These are phyloP conservation scores for Excoecaria cochinchinensis DNA, from an alignment of 345 rosid genomes.

Conservation along the genomic window DNA sequence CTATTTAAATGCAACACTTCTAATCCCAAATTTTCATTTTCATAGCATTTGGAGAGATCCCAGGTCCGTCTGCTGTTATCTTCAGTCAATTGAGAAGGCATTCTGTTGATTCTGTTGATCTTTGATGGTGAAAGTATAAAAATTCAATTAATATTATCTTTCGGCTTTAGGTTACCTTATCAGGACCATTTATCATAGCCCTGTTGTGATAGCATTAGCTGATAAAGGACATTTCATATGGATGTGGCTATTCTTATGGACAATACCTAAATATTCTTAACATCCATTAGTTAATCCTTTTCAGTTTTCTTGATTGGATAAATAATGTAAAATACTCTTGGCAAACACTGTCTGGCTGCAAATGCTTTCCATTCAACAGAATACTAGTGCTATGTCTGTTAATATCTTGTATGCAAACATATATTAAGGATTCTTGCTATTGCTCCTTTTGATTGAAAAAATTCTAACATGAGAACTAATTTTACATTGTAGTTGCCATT, in stretches of 20 bases:
- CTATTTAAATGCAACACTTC: slow-evolving; percentile 92
- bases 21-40: slow-evolving; percentile 89
- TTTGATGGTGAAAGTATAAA: neutral
- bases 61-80: slow-evolving; percentile 50
- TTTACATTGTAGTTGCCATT: neutral
- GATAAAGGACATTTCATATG: slow-evolving; percentile 2
- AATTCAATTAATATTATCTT: neutral
- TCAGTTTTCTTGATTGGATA: neutral
- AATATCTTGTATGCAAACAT: neutral
- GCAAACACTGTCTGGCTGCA: neutral
- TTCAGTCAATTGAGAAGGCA: too few species aligned
- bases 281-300: neutral
- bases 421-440: neutral
- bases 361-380: neutral
- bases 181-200: neutral
- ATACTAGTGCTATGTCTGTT: neutral
- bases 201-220: neutral
- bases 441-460: neutral
- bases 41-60: slow-evolving; percentile 99
- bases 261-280: neutral
- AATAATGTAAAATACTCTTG: neutral
- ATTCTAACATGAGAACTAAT: neutral
- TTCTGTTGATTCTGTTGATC: neutral
- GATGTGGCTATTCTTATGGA: neutral
- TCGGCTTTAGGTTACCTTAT: neutral